Conservation (phyloP, 148 eudicot species). For the Cornus controversa region DNA sequence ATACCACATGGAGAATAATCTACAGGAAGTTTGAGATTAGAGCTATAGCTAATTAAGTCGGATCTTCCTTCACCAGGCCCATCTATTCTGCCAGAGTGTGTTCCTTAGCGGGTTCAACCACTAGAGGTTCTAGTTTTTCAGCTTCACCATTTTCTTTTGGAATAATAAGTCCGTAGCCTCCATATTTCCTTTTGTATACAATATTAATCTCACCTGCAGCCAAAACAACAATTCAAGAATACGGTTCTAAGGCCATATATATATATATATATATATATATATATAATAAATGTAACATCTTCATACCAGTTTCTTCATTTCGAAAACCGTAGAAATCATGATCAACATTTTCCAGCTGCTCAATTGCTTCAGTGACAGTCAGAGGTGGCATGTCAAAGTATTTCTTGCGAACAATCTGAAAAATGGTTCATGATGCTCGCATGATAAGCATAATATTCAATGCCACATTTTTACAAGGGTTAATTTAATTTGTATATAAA, state of each 20-base stretch:
- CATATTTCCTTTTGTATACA: constrained; percentile 73
- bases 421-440: not conserved
- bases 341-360: constrained; percentile 82
- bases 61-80: not conserved
- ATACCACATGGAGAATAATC: not conserved
- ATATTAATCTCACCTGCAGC: constrained; percentile 83
- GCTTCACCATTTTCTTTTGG: constrained; percentile 66
- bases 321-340: constrained; percentile 89
- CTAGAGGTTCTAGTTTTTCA: constrained; percentile 56
- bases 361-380: constrained; percentile 75
- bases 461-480: not conserved
- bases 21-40: not conserved
- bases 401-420: constrained; percentile 82
- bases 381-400: constrained; percentile 90
- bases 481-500: not conserved
- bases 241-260: not conserved
- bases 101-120: constrained; percentile 35
- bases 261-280: no score
- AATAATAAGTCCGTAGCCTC: constrained; percentile 89
- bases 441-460: not conserved
- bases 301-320: constrained; percentile 83
- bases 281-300: not conserved
- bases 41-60: not conserved
- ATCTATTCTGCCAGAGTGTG: constrained; percentile 37
- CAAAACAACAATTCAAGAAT: not conserved